phyloP scores from a whole-genome alignment of 2,329 filamentous ascomycete species.

The Nectriaceae sp. region DNA sequence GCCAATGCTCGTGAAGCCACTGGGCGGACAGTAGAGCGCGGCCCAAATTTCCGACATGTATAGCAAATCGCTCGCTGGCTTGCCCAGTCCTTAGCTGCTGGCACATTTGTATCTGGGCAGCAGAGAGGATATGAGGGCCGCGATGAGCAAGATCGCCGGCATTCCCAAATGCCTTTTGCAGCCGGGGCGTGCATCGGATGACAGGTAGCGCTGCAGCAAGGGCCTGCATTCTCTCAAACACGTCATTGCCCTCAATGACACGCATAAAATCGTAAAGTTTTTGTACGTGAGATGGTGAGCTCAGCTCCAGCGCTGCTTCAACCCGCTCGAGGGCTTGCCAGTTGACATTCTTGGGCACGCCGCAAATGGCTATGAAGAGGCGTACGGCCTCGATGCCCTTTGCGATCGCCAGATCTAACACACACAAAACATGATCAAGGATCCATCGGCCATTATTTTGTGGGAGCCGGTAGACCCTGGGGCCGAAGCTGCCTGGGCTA shows the following conservation, averaged over 20 bases:
- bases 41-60: constrained; percentile 3
- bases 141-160: constrained; percentile 4
- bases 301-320: constrained; percentile 10
- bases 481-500: constrained; percentile 4
- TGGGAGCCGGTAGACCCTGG: not conserved
- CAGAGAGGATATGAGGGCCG: constrained; percentile 1
- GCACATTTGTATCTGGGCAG: constrained; percentile 4
- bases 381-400: constrained; percentile 8
- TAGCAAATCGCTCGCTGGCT: constrained; percentile 11
- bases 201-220: constrained; percentile 2
- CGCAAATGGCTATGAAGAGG: constrained; percentile 8
- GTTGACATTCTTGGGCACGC: constrained; percentile 5
- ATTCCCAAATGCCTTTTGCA: constrained; percentile 7
- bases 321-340: constrained; percentile 7
- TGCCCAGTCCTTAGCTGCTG: not conserved
- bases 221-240: constrained; percentile 4
- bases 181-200: constrained; percentile 2
- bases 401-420: constrained; percentile 8
- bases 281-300: not conserved
- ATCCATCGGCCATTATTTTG: constrained; percentile 6
- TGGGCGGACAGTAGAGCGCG: constrained; percentile 7
- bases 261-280: not conserved
- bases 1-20: constrained; percentile 14
- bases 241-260: not conserved
- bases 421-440: constrained; percentile 6